Conservation (phyloP, 164 flowering plant genomes). For the Vitis amurensis region DNA sequence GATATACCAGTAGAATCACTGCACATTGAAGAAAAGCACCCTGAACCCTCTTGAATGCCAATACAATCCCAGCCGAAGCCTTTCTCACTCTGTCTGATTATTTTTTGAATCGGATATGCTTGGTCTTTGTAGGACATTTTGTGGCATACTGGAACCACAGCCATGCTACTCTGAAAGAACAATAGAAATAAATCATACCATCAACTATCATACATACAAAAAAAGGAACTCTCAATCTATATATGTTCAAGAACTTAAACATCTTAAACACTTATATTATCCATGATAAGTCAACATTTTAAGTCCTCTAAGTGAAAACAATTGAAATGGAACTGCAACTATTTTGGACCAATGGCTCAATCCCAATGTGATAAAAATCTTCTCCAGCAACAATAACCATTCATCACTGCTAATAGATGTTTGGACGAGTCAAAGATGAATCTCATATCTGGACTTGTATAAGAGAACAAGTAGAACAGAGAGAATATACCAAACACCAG, state of each 20-base stretch:
- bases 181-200: slow-evolving; percentile 1
- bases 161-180: slow-evolving; percentile 32
- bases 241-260: neutral
- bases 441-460: no score
- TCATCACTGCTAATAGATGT: neutral
- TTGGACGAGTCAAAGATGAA: neutral
- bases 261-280: neutral
- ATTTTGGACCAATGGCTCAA: neutral
- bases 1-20: slow-evolving; percentile 5
- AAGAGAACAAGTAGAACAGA: neutral
- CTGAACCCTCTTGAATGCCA: slow-evolving; percentile 5
- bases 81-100: slow-evolving; percentile 11
- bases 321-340: neutral
- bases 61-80: slow-evolving; percentile 5
- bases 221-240: neutral
- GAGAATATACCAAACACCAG: neutral
- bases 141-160: slow-evolving; percentile 36
- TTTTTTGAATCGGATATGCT: slow-evolving; percentile 7
- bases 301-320: neutral
- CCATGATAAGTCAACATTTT: neutral
- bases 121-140: slow-evolving; percentile 29
- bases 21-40: slow-evolving; percentile 11
- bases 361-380: neutral
- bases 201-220: neutral
- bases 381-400: neutral